Percentiles rank a stretch among this genome's conserved stretches.
These are phyloP conservation scores for Cryptosporidium bovis DNA, from an alignment of 169 alveolate genomes.

Conservation along the genomic window DNA sequence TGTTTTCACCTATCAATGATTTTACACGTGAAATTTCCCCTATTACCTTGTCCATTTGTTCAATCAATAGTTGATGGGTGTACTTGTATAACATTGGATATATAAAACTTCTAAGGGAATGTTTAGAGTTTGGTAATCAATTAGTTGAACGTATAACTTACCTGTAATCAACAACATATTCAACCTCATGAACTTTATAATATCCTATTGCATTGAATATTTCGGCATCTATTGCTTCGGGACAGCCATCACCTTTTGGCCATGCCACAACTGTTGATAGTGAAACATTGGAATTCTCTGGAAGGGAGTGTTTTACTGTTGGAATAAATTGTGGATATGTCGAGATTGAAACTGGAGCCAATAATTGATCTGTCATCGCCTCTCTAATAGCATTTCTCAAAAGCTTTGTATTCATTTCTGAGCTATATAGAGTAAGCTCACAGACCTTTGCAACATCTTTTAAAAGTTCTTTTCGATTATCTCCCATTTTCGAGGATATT, in stretches of 20 bases:
- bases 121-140: not conserved
- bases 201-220: constrained; percentile 63
- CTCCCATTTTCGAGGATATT: constrained; percentile 16
- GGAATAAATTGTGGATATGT: constrained; percentile 71
- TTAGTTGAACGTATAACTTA: constrained; percentile 5
- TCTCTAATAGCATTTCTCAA: constrained; percentile 54
- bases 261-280: constrained; percentile 72
- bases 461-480: constrained; percentile 48
- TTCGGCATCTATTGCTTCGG: constrained; percentile 69
- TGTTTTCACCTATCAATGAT: constrained; percentile 41
- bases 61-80: constrained; percentile 47
- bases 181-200: constrained; percentile 72
- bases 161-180: constrained; percentile 73
- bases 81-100: constrained; percentile 67
- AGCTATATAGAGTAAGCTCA: constrained; percentile 68
- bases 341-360: constrained; percentile 70
- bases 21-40: constrained; percentile 52
- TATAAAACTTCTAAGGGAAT: constrained; percentile 50
- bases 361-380: constrained; percentile 30
- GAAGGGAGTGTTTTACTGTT: constrained; percentile 41
- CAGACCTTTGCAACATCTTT: constrained; percentile 43
- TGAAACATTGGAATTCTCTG: constrained; percentile 22
- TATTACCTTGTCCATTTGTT: constrained; percentile 67
- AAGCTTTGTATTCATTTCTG: constrained; percentile 53
- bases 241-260: constrained; percentile 75